Percentiles rank a stretch among this genome's conserved stretches.
phyloP scores from a whole-genome alignment of 1,139 yeast genomes.

The Oligophagozyma castellii region DNA sequence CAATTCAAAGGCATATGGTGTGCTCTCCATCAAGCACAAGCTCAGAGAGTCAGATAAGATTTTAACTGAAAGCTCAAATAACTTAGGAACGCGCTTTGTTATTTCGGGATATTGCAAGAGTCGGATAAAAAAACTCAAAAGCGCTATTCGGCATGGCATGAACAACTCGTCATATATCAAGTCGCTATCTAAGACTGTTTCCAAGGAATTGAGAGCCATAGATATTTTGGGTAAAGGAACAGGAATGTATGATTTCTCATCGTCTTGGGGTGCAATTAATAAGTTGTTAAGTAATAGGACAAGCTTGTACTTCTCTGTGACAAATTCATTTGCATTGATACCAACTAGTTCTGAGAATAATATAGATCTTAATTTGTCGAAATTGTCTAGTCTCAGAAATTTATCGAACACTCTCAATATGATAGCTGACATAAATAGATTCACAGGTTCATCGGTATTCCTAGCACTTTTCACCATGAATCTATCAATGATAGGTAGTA shows the following conservation, averaged over 20 bases:
- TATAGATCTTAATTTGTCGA: constrained; percentile 30
- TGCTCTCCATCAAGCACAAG: constrained; percentile 30
- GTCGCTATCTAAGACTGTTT: constrained; percentile 48
- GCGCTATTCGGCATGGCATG: constrained; percentile 34
- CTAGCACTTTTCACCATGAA: constrained; percentile 21
- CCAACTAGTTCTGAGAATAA: constrained; percentile 58
- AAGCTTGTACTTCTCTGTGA: constrained; percentile 32
- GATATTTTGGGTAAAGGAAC: constrained; percentile 47
- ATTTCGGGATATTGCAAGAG: constrained; percentile 14
- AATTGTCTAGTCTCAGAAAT: constrained; percentile 26
- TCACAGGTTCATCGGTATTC: constrained; percentile 3
- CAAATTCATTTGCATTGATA: constrained; percentile 30
- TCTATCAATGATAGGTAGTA: constrained; percentile 18
- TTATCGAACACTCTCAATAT: constrained; percentile 29
- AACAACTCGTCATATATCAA: constrained; percentile 46
- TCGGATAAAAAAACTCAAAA: constrained; percentile 34
- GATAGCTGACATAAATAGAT: constrained; percentile 29
- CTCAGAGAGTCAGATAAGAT: constrained; percentile 41
- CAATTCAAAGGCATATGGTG: constrained; percentile 28
- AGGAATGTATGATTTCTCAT: constrained; percentile 22
- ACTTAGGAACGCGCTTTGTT: constrained; percentile 3
- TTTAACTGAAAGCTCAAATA: constrained; percentile 13
- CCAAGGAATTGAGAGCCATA: constrained; percentile 42
- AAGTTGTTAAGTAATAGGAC: constrained; percentile 39
- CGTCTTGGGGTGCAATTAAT: constrained; percentile 18